Conservation (phyloP, 148 eudicot species). For the Chenopodium berlandieri region DNA sequence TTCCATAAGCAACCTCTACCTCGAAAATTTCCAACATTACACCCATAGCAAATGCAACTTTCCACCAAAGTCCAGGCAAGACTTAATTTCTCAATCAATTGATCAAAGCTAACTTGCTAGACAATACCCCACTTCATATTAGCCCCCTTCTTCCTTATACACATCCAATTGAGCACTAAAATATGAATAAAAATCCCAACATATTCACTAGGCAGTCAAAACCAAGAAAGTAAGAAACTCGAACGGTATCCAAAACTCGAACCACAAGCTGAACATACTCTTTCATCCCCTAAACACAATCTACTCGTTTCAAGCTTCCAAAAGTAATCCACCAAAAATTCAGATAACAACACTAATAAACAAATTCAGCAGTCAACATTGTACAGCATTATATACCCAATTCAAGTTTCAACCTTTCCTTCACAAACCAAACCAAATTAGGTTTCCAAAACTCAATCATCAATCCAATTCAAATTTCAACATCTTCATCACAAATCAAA, state of each 20-base stretch:
- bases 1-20: not conserved
- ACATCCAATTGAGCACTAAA: not conserved
- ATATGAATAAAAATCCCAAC: not conserved
- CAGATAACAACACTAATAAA: not conserved
- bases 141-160: not conserved
- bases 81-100: not conserved
- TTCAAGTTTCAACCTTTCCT: not conserved
- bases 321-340: not conserved
- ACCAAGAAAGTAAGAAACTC: not conserved
- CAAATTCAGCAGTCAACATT: not conserved
- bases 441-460: not conserved
- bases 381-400: not conserved
- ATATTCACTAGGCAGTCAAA: not conserved
- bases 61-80: not conserved
- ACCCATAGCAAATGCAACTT: not conserved
- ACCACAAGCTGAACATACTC: not conserved
- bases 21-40: not conserved
- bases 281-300: not conserved
- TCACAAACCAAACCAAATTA: not conserved
- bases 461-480: not conserved
- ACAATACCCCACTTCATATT: not conserved
- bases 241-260: not conserved
- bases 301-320: constrained; percentile 21
- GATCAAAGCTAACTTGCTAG: not conserved
- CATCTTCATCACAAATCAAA: not conserved